These are phyloP conservation scores for Nakaseomyces sp. DNA, from an alignment of 1,139 yeast species.

Conservation along the genomic window DNA sequence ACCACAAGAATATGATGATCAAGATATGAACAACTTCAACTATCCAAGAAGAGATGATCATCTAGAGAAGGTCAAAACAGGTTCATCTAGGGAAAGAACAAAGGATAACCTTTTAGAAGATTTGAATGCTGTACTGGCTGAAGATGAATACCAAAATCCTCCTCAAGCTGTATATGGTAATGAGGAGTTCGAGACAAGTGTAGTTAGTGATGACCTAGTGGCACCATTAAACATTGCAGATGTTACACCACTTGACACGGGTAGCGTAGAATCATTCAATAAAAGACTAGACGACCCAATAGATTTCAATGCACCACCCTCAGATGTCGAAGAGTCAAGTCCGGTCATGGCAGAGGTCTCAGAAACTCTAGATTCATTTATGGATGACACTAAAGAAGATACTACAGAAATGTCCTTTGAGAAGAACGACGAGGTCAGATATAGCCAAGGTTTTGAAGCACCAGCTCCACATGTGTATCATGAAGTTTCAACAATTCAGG, in stretches of 20 bases:
- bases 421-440: conserved; percentile 27
- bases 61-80: neutral
- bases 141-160: conserved; percentile 5
- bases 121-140: conserved; percentile 19
- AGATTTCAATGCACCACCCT: conserved; percentile 10
- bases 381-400: conserved; percentile 10
- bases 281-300: neutral
- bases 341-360: conserved; percentile 3
- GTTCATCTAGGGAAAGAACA: neutral
- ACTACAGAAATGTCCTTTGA: conserved; percentile 25
- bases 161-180: neutral
- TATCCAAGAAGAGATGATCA: conserved; percentile 5
- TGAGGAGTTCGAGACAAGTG: conserved; percentile 1
- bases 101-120: conserved; percentile 19
- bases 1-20: neutral
- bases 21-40: neutral
- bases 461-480: conserved; percentile 22
- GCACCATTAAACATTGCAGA: conserved; percentile 7
- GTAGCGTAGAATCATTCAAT: conserved; percentile 2
- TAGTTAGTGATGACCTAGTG: neutral
- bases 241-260: conserved; percentile 4
- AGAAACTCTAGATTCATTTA: neutral
- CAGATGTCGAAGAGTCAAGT: neutral
- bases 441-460: conserved; percentile 18
- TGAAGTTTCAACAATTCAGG: conserved; percentile 29